phyloP scores from a whole-genome alignment of 495 filamentous ascomycete species.

The Penicillium samsonianum region DNA sequence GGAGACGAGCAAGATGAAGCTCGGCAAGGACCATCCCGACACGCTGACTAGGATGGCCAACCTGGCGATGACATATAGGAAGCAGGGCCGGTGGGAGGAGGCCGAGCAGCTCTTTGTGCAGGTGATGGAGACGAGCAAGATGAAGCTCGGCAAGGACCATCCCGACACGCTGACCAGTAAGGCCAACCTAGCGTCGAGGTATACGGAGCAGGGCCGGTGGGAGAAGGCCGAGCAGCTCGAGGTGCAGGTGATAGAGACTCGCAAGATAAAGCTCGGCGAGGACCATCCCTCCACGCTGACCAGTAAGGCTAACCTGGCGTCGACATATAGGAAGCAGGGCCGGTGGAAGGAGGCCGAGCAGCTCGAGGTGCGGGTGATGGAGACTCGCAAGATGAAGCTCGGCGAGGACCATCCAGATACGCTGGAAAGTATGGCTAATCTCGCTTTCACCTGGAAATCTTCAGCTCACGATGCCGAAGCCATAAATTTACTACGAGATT shows the following conservation, averaged over 20 bases:
- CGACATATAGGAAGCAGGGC: slow-evolving; percentile 9
- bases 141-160: not conserved
- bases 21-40: not conserved
- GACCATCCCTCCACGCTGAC: not conserved
- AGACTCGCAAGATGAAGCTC: not conserved
- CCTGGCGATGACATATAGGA: not conserved
- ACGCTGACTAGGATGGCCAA: not conserved
- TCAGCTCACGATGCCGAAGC: not conserved
- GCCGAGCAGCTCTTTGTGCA: not conserved
- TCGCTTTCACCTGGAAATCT: not conserved
- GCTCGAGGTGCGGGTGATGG: not conserved
- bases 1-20: not conserved
- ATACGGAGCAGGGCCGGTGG: not conserved
- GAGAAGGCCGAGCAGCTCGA: not conserved
- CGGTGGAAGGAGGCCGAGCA: slow-evolving; percentile 29
- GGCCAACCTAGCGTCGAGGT: not conserved
- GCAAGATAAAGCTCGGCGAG: not conserved
- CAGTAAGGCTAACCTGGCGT: not conserved
- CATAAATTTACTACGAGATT: not conserved
- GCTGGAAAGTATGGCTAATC: not conserved
- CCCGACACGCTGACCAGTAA: not conserved
- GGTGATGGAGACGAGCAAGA: not conserved
- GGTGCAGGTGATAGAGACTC: not conserved
- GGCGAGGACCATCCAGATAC: not conserved
- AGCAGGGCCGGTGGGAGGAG: not conserved